Percentiles rank a stretch among this genome's conserved stretches.
Conservation (phyloP, 352 stramenopile genomes). For the Phytopythium kandeliae region DNA sequence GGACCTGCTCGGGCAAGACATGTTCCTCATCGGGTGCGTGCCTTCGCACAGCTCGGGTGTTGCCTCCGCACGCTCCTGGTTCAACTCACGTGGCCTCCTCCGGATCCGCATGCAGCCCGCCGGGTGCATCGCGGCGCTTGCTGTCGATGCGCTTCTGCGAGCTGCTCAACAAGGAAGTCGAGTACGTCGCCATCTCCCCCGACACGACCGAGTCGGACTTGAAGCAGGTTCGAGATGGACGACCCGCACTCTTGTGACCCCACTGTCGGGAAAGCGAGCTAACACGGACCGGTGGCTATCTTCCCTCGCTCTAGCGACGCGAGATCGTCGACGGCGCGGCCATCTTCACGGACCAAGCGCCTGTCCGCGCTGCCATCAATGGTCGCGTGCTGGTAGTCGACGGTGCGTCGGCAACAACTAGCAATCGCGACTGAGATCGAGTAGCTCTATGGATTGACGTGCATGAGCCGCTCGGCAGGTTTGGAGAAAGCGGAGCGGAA, state of each 20-base stretch:
- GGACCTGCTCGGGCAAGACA: slow-evolving; percentile 77
- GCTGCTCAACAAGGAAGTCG: slow-evolving; percentile 76
- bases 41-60: background rate
- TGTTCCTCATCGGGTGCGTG: slow-evolving; percentile 79
- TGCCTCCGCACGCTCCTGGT: too few relatives aligned
- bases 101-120: slow-evolving; percentile 31
- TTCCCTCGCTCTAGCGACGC: slow-evolving; percentile 29
- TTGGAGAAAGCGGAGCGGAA: slow-evolving; percentile 96
- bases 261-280: background rate
- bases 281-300: background rate
- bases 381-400: slow-evolving; percentile 94
- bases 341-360: slow-evolving; percentile 89
- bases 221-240: slow-evolving; percentile 82
- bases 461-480: slow-evolving; percentile 18
- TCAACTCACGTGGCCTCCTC: background rate
- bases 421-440: background rate
- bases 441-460: background rate
- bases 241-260: too few relatives aligned
- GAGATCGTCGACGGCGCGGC: slow-evolving; percentile 68
- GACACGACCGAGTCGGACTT: slow-evolving; percentile 94
- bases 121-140: slow-evolving; percentile 60
- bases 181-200: slow-evolving; percentile 90
- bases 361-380: slow-evolving; percentile 91
- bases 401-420: slow-evolving; percentile 50
- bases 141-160: slow-evolving; percentile 85